Base-by-base conservation (phyloP, 1,139 yeast genomes). In the Debaryomyces psychrophilus region DNA sequence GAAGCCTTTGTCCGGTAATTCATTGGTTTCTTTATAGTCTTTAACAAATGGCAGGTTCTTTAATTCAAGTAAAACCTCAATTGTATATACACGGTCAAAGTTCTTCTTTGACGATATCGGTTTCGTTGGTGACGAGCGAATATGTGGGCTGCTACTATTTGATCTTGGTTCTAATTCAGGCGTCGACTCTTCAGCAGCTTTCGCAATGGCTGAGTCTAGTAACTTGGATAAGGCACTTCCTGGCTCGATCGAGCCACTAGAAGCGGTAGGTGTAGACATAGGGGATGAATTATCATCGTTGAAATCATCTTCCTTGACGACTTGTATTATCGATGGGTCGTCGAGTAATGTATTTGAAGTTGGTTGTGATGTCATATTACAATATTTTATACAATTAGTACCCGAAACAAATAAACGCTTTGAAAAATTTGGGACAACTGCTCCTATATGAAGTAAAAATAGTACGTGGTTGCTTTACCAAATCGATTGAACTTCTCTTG, bases 111-210 rank as follows among this genome's bases (percentile, higher is more conserved):
- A 40, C 43, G 52, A 26, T 47, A 55, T 44, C 12, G 43, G 34
- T 50, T 52, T 27, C 45, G 54, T 44, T 14, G 44, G 33, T 43
- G 56, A 42, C 8, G 37, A 31, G 41, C 48, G 49, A 15, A 49
- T 50, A 26, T 51, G 46, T 20, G 51, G 50, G 37, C 50, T 46
- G 28, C 48, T 39, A 31, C 48, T 49, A 25, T 20, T 44, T n/a
- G 49, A 45, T 26, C 47, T 46, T n/a, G 55, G 59, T 20, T 62
- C 72, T 15, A 64, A 45, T 35, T 71, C 79, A 2, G 79, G 77
- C 3, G 78, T 71, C 9, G 69, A 56, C 47, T 76, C 81, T 49
- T 69, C 72, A 37, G 80, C 80, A 8, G 81, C 81, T 36, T 77
- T 73, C 26, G 79, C 77, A 58, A 71, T 69, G 25, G 76, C 76